These are phyloP conservation scores for Calonectria leucothoes DNA, from an alignment of 2,329 filamentous ascomycete genomes.

Conservation along the genomic window DNA sequence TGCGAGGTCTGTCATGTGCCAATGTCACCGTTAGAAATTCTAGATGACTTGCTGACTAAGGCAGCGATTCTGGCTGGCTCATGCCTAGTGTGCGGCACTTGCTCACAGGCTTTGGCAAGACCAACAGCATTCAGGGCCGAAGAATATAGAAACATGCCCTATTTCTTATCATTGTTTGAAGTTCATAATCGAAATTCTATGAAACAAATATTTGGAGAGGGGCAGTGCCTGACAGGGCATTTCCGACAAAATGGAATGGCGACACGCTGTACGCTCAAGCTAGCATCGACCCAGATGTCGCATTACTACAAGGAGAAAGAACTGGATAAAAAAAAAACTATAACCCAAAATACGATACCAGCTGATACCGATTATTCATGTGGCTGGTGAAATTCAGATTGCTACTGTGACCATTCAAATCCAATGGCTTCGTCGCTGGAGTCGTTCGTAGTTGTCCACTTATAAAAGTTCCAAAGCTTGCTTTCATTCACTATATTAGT, in stretches of 20 bases:
- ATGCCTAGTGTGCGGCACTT: not conserved
- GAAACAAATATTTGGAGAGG: not conserved
- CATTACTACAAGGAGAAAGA: not conserved
- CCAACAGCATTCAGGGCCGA: not conserved
- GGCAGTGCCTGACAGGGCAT: not conserved
- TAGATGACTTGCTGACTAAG: conserved; percentile 16
- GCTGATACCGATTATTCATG: not conserved
- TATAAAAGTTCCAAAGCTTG: no score
- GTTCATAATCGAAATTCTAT: not conserved
- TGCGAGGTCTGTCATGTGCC: not conserved
- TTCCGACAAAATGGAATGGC: not conserved
- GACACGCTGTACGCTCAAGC: not conserved
- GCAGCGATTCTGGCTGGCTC: not conserved
- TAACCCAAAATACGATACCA: not conserved
- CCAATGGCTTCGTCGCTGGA: not conserved
- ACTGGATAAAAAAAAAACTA: not conserved
- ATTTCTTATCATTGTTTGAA: not conserved
- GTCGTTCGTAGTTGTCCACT: no score
- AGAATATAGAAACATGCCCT: not conserved
- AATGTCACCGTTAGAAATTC: conserved; percentile 4
- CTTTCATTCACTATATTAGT: no score
- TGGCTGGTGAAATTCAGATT: no score
- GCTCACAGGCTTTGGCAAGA: not conserved
- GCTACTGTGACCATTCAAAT: not conserved
- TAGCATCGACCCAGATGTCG: not conserved